A percentile compares a stretch with the other conserved stretches of the same genome.
Evolutionary conservation across 345 rosid species (phyloP).

Genomic region (Hirschfeldia incana): DNA sequence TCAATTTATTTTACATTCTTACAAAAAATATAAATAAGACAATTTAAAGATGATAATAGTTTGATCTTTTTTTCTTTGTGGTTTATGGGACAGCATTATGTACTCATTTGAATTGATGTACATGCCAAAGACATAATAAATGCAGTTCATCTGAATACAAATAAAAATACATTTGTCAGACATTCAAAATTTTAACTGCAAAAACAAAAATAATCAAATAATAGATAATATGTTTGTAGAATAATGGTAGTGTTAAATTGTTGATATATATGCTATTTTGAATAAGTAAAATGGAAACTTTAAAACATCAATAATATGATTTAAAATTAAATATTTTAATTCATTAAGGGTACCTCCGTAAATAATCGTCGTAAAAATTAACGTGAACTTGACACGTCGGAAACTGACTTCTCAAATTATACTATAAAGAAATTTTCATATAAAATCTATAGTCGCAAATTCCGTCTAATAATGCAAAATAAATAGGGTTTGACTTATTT

Average conservation of each 20-base stretch:
- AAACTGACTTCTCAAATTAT: no score
- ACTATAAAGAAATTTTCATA: no score
- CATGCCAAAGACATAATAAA: background rate
- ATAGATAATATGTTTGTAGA: background rate
- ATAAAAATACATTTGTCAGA: background rate
- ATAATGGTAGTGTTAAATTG: background rate
- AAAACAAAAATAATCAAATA: background rate
- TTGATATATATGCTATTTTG: background rate
- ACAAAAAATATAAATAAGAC: background rate
- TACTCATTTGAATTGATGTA: background rate
- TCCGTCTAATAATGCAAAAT: no score
- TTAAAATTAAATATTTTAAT: no score
- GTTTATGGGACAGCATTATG: background rate
- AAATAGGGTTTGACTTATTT: no score
- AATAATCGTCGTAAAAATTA: no score
- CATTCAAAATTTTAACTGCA: background rate
- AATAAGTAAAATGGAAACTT: no score
- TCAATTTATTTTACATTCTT: background rate
- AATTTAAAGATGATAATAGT: background rate
- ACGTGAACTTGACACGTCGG: no score
- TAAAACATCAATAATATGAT: no score
- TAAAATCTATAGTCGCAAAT: no score
- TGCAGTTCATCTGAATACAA: background rate
- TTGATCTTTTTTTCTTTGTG: background rate
- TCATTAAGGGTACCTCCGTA: no score